These are phyloP conservation scores for Stemphylium lycopersici DNA, from an alignment of 2,329 filamentous ascomycete genomes.

Conservation along the genomic window DNA sequence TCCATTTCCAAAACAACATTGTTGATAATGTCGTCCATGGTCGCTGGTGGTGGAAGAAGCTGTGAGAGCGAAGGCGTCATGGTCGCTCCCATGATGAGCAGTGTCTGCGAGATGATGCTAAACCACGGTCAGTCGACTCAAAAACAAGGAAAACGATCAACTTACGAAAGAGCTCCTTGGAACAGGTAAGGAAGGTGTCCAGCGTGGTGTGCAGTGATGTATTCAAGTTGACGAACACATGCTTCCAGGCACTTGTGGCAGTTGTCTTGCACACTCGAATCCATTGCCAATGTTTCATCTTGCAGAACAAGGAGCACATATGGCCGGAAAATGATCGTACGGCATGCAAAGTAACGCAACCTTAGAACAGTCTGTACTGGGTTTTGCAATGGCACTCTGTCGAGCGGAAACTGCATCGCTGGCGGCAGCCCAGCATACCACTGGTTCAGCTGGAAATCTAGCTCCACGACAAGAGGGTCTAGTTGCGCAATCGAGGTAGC, in stretches of 20 bases:
- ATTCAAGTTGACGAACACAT: constrained; percentile 77
- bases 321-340: constrained; percentile 84
- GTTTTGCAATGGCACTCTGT: constrained; percentile 69
- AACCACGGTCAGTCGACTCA: constrained; percentile 15
- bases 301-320: constrained; percentile 82
- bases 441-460: constrained; percentile 81
- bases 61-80: constrained; percentile 75
- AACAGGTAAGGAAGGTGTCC: constrained; percentile 86
- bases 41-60: constrained; percentile 62
- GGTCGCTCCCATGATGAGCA: constrained; percentile 83
- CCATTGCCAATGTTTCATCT: constrained; percentile 74
- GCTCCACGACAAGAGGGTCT: constrained; percentile 77
- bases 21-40: constrained; percentile 77
- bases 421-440: constrained; percentile 82
- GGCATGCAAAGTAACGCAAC: constrained; percentile 81
- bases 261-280: constrained; percentile 75
- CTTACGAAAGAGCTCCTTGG: constrained; percentile 72
- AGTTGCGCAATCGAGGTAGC: constrained; percentile 74
- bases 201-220: constrained; percentile 78
- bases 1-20: constrained; percentile 79
- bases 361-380: constrained; percentile 80
- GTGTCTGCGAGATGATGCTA: constrained; percentile 80
- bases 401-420: constrained; percentile 78
- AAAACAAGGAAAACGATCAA: neutral
- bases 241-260: constrained; percentile 84